A percentile compares a stretch with the other conserved stretches of the same genome.
Conservation (phyloP, 495 filamentous ascomycete genomes). For the Podospora anserina region DNA sequence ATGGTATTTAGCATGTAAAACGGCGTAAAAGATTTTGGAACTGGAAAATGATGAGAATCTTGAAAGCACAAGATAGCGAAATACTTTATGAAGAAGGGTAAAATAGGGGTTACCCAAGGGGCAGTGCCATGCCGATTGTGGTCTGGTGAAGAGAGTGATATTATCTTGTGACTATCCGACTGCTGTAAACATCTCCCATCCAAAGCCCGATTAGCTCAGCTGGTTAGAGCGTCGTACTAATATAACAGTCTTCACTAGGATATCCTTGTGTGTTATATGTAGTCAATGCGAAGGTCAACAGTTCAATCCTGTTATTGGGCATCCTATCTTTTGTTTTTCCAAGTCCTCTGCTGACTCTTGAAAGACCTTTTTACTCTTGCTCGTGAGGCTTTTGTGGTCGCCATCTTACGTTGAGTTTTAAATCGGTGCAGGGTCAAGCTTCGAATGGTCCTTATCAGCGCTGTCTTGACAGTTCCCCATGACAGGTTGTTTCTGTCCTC, state of each 20-base stretch:
- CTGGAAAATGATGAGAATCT: background rate
- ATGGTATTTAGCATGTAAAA: background rate
- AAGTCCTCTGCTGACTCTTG: too few species aligned
- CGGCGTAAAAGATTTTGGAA: background rate
- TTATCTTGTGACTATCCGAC: background rate
- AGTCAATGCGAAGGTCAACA: background rate
- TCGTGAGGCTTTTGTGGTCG: too few species aligned
- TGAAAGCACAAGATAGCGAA: background rate
- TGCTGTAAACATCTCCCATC: background rate
- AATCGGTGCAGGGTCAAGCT: too few species aligned
- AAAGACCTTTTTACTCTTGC: too few species aligned
- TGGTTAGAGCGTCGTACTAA: background rate
- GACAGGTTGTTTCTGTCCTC: too few species aligned
- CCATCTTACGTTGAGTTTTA: too few species aligned
- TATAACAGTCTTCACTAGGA: background rate
- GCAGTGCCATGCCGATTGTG: background rate
- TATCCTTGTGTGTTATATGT: background rate
- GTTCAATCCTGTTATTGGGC: background rate
- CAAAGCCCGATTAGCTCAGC: background rate
- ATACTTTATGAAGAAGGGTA: background rate
- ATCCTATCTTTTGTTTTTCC: background rate
- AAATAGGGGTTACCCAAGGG: background rate
- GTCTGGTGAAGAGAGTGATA: background rate
- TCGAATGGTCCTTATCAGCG: too few species aligned
- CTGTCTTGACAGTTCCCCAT: too few species aligned